phyloP scores from a whole-genome alignment of 495 filamentous ascomycete species.

The Pyronema omphalodes region DNA sequence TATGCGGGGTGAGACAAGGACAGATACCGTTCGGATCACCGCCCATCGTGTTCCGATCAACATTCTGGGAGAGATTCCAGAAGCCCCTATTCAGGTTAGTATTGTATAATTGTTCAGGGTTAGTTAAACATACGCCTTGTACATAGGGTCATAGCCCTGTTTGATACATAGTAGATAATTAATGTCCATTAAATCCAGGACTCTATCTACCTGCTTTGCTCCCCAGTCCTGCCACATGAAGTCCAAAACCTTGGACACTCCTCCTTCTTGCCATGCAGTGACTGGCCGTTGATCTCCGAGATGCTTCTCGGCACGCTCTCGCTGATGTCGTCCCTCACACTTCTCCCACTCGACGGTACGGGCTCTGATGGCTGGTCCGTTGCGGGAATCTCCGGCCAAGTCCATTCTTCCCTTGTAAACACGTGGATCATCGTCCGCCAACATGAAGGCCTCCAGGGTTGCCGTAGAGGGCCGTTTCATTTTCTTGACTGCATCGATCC shows the following conservation, averaged over 20 bases:
- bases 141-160: slow-evolving; percentile 38
- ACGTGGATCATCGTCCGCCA: slow-evolving; percentile 37
- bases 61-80: slow-evolving; percentile 59
- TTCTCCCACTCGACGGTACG: slow-evolving; percentile 35
- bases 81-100: slow-evolving; percentile 27
- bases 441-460: slow-evolving; percentile 43
- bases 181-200: slow-evolving; percentile 53
- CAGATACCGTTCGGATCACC: slow-evolving; percentile 37
- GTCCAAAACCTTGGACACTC: slow-evolving; percentile 34
- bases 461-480: slow-evolving; percentile 43
- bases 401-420: slow-evolving; percentile 33
- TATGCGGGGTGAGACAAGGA: slow-evolving; percentile 53
- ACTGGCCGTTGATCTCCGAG: slow-evolving; percentile 38
- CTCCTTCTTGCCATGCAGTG: slow-evolving; percentile 38
- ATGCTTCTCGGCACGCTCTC: slow-evolving; percentile 28
- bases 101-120: background rate
- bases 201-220: slow-evolving; percentile 33
- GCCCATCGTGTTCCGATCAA: slow-evolving; percentile 38
- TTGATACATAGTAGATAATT: slow-evolving; percentile 29
- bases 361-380: slow-evolving; percentile 12
- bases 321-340: slow-evolving; percentile 38
- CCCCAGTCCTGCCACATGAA: slow-evolving; percentile 36
- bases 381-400: slow-evolving; percentile 22
- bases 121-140: slow-evolving; percentile 37
- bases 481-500: slow-evolving; percentile 26